Conservation (phyloP, 2,329 filamentous ascomycete genomes). For the Colletotrichum tamarilloi region DNA sequence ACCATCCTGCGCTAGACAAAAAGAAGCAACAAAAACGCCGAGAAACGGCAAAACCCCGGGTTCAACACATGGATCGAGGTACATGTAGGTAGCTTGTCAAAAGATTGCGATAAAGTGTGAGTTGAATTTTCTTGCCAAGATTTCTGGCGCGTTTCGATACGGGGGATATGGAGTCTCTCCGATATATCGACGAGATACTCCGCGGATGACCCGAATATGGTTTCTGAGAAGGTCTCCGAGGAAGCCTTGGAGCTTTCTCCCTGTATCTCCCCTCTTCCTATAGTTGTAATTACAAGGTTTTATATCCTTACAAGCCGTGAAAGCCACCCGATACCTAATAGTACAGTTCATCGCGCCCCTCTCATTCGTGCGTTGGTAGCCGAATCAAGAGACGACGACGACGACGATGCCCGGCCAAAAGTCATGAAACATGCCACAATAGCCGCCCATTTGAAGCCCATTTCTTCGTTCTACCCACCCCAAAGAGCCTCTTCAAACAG, state of each 20-base stretch:
- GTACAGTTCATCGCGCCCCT: not conserved
- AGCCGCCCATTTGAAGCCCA: not conserved
- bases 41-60: too few species aligned
- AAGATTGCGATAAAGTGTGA: not conserved
- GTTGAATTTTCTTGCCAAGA: slow-evolving; percentile 12
- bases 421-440: slow-evolving; percentile 13
- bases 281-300: slow-evolving; percentile 25
- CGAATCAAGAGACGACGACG: too few species aligned
- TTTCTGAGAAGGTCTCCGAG: not conserved
- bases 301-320: slow-evolving; percentile 16
- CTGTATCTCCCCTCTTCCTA: not conserved
- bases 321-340: slow-evolving; percentile 4
- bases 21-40: not conserved
- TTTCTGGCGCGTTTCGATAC: not conserved
- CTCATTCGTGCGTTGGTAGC: not conserved
- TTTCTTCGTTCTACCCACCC: too few species aligned
- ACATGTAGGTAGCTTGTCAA: not conserved
- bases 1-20: slow-evolving; percentile 13
- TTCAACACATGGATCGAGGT: too few species aligned
- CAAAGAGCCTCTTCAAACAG: slow-evolving; percentile 48
- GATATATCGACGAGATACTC: not conserved
- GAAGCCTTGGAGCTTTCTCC: not conserved
- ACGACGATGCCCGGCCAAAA: not conserved
- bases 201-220: not conserved
- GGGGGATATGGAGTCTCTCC: not conserved